Conservation (phyloP, 2,329 filamentous ascomycete species). For the Aspergillus japonicus region DNA sequence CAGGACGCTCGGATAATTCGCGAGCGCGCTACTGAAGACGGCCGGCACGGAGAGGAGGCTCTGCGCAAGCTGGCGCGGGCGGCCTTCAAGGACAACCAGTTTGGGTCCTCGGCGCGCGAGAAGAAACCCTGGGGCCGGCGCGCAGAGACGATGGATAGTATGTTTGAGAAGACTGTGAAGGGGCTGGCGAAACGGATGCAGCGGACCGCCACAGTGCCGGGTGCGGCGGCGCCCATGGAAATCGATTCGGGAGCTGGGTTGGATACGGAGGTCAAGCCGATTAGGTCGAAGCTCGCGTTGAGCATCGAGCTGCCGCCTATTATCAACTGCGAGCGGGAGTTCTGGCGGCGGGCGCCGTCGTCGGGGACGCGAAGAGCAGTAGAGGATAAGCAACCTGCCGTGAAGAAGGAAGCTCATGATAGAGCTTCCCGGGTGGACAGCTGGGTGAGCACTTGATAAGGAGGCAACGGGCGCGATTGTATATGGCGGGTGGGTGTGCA, state of each 20-base stretch:
- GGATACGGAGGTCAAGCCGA: conserved; percentile 28
- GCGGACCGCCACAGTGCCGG: conserved; percentile 27
- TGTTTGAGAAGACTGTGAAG: conserved; percentile 58
- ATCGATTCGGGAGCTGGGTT: conserved; percentile 27
- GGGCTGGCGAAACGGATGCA: conserved; percentile 46
- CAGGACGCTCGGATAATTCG: conserved; percentile 59
- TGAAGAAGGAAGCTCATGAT: conserved; percentile 24
- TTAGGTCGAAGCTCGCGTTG: conserved; percentile 27
- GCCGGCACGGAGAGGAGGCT: conserved; percentile 64
- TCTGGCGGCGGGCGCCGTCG: conserved; percentile 53
- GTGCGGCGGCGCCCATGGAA: conserved; percentile 31
- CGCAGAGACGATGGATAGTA: conserved; percentile 45
- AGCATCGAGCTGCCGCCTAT: conserved; percentile 48
- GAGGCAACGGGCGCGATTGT: not conserved
- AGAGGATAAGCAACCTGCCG: conserved; percentile 32
- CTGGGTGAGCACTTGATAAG: conserved; percentile 23
- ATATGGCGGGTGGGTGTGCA: not conserved
- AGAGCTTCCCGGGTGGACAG: conserved; percentile 24
- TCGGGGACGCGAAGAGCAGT: conserved; percentile 31
- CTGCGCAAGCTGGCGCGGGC: conserved; percentile 60
- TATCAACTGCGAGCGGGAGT: conserved; percentile 61
- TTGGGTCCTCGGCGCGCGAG: conserved; percentile 42
- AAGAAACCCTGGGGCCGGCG: conserved; percentile 41
- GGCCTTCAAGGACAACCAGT: conserved; percentile 42
- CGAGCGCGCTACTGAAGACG: conserved; percentile 65